Evolutionary conservation across 2,329 filamentous ascomycete genomes (phyloP).

Genomic region (Colletotrichum sp.): DNA sequence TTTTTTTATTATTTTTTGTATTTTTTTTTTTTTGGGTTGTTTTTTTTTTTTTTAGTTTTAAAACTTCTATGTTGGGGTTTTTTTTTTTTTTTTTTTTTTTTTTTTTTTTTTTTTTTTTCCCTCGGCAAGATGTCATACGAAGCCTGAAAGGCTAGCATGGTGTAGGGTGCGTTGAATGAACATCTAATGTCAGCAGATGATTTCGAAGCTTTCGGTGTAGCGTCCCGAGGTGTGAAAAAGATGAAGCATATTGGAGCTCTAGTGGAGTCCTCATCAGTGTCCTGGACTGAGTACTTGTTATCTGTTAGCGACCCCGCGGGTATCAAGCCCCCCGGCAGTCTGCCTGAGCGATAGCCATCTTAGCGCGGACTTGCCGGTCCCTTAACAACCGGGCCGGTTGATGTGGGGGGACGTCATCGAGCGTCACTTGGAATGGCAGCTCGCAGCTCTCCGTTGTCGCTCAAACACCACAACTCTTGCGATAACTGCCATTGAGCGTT

Average conservation of each 20-base stretch:
- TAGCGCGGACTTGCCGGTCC: conserved; percentile 1
- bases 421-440: conserved; percentile 6
- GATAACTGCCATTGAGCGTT: background rate
- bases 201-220: background rate
- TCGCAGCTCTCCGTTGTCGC: conserved; percentile 10
- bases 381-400: conserved; percentile 15
- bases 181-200: background rate
- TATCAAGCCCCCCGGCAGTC: background rate
- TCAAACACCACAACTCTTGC: background rate
- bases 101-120: too few relatives aligned
- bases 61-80: too few relatives aligned
- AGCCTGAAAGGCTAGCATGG: background rate
- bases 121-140: background rate
- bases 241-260: background rate
- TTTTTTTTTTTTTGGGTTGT: too few relatives aligned
- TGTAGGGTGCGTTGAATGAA: background rate
- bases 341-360: background rate
- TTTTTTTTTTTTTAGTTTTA: too few relatives aligned
- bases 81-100: too few relatives aligned
- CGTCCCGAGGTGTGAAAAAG: background rate
- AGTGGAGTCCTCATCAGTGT: background rate
- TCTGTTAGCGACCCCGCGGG: background rate
- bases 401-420: conserved; percentile 16
- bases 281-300: background rate
- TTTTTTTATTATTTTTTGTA: too few relatives aligned